phyloP scores from a whole-genome alignment of 2,329 filamentous ascomycete species.

The Thelonectria blattea region DNA sequence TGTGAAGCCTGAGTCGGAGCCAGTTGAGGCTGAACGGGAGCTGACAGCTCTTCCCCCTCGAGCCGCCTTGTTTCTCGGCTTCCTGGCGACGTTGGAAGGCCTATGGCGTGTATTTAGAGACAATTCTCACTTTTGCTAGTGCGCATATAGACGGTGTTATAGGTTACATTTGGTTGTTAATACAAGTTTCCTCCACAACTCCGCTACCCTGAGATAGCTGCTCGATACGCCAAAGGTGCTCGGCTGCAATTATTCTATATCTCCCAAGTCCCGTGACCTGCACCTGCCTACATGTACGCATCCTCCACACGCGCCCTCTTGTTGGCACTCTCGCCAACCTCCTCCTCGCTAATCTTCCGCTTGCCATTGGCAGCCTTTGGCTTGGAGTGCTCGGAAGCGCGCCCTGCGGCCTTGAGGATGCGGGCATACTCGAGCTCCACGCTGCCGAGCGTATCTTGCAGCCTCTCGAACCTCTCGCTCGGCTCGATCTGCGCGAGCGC shows the following conservation, averaged over 20 bases:
- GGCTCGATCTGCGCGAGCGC: slow-evolving; percentile 72
- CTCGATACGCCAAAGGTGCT: slow-evolving; percentile 23
- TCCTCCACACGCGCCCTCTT: slow-evolving; percentile 56
- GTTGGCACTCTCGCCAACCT: slow-evolving; percentile 36
- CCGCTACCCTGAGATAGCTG: slow-evolving; percentile 6
- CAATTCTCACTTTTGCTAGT: slow-evolving; percentile 33
- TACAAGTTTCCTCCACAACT: slow-evolving; percentile 26
- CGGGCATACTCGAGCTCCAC: slow-evolving; percentile 78
- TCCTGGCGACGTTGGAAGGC: slow-evolving; percentile 25
- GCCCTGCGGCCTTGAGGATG: slow-evolving; percentile 59
- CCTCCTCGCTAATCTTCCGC: slow-evolving; percentile 52
- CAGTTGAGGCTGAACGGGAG: slow-evolving; percentile 1
- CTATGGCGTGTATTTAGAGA: slow-evolving; percentile 23
- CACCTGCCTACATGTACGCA: slow-evolving; percentile 24
- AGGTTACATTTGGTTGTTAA: slow-evolving; percentile 28
- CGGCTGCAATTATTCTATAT: slow-evolving; percentile 20
- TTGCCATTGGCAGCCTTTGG: slow-evolving; percentile 47
- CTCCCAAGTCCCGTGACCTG: slow-evolving; percentile 1
- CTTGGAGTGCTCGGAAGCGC: slow-evolving; percentile 40
- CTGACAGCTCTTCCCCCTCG: not conserved
- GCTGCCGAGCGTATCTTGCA: slow-evolving; percentile 70
- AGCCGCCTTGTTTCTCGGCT: slow-evolving; percentile 20
- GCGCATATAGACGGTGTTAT: slow-evolving; percentile 37
- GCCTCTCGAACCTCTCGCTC: slow-evolving; percentile 71
- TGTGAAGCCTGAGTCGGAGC: slow-evolving; percentile 5